phyloP scores from a whole-genome alignment of 2,329 filamentous ascomycete genomes.

The Bipolaris victoriae region DNA sequence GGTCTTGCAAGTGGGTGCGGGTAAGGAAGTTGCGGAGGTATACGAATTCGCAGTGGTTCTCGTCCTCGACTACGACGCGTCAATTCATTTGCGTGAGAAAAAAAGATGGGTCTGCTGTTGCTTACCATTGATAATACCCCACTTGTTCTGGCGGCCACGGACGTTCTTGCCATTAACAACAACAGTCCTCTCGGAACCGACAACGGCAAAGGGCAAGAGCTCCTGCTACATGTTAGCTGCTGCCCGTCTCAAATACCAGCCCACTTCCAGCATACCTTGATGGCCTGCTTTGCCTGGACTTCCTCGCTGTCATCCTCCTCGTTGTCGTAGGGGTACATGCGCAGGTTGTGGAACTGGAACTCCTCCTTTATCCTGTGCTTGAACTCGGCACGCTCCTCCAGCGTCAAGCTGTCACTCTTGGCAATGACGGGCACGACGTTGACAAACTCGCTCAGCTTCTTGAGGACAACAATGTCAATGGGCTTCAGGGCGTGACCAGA shows the following conservation, averaged over 20 bases:
- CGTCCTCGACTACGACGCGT: slow-evolving; percentile 76
- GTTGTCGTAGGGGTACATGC: slow-evolving; percentile 99
- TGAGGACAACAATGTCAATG: slow-evolving; percentile 98
- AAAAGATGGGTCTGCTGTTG: neutral
- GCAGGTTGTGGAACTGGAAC: slow-evolving; percentile 98
- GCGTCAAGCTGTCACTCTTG: slow-evolving; percentile 94
- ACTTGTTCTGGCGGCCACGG: slow-evolving; percentile 96
- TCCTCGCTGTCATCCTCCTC: slow-evolving; percentile 99
- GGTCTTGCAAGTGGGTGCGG: slow-evolving; percentile 95
- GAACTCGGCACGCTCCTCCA: slow-evolving; percentile 94
- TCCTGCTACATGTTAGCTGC: slow-evolving; percentile 63
- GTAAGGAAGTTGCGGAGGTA: slow-evolving; percentile 98
- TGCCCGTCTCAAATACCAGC: neutral
- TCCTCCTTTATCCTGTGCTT: slow-evolving; percentile 99
- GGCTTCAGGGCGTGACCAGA: slow-evolving; percentile 98
- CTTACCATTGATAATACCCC: slow-evolving; percentile 88
- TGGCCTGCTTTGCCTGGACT: slow-evolving; percentile 88
- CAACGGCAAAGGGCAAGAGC: slow-evolving; percentile 95
- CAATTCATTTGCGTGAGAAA: slow-evolving; percentile 11
- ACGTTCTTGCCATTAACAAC: slow-evolving; percentile 98
- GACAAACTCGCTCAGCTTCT: slow-evolving; percentile 99
- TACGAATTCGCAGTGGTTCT: slow-evolving; percentile 99
- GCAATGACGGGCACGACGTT: slow-evolving; percentile 99
- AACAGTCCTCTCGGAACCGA: slow-evolving; percentile 97
- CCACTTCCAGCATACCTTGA: slow-evolving; percentile 72